Conservation (phyloP, 2,329 filamentous ascomycete genomes). For the Talaromyces atroroseus region DNA sequence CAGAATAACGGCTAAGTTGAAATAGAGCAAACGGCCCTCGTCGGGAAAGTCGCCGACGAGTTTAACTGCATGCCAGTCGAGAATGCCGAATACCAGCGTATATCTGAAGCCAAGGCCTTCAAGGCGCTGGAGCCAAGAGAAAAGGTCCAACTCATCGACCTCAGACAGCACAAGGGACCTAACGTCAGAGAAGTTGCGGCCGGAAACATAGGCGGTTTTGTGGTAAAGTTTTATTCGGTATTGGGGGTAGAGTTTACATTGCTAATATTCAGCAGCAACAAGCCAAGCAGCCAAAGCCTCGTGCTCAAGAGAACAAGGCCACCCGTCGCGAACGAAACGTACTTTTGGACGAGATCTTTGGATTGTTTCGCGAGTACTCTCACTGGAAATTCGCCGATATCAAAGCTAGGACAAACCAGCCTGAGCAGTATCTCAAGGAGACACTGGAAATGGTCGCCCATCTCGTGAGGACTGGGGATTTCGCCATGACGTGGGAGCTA, state of each 20-base stretch:
- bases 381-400: constrained; percentile 94
- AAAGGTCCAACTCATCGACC: constrained; percentile 49
- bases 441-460: constrained; percentile 76
- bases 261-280: constrained; percentile 29
- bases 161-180: constrained; percentile 46
- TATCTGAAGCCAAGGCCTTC: constrained; percentile 55
- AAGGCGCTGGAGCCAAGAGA: constrained; percentile 57
- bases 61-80: constrained; percentile 68
- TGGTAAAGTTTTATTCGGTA: constrained; percentile 30
- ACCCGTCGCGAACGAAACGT: constrained; percentile 85
- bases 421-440: constrained; percentile 86
- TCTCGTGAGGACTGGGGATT: constrained; percentile 74
- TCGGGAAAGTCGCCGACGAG: constrained; percentile 69
- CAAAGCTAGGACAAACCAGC: constrained; percentile 71
- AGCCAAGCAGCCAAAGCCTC: constrained; percentile 49
- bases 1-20: constrained; percentile 10
- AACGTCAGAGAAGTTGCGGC: constrained; percentile 53
- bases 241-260: constrained; percentile 17
- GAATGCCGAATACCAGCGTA: constrained; percentile 61
- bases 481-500: constrained; percentile 79
- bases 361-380: constrained; percentile 75
- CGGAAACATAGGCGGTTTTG: constrained; percentile 36
- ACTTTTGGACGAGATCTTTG: constrained; percentile 77
- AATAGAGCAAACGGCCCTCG: constrained; percentile 70
- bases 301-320: constrained; percentile 70